Conservation (phyloP, 306 rosid genomes). For the barrel medic (Medicago truncatula) region MtrunA17r5.0-ANR NC_053042.1:19494001-19494500, state of each 20-base stretch:
- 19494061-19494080: too few species aligned
- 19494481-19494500: constrained; percentile 74
- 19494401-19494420: constrained; percentile 47
- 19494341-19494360: constrained; percentile 60
- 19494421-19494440: constrained; percentile 39
- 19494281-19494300: constrained; percentile 6
- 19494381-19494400: constrained; percentile 59
- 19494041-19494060: too few species aligned
- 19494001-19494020: too few species aligned
- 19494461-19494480: constrained; percentile 53
- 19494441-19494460: constrained; percentile 55
- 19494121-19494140: too few species aligned
- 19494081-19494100: too few species aligned
- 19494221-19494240: constrained; percentile 17
- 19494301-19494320: background rate
- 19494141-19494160: too few species aligned
- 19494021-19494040: too few species aligned
- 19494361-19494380: constrained; percentile 81
- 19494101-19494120: too few species aligned
- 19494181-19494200: too few species aligned
- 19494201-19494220: too few species aligned
- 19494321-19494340: background rate
- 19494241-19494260: constrained; percentile 47
- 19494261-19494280: constrained; percentile 26
- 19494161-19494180: too few species aligned